These are phyloP conservation scores for Plantago ovata DNA, from an alignment of 257 asterid species.

Conservation along the genomic window DNA sequence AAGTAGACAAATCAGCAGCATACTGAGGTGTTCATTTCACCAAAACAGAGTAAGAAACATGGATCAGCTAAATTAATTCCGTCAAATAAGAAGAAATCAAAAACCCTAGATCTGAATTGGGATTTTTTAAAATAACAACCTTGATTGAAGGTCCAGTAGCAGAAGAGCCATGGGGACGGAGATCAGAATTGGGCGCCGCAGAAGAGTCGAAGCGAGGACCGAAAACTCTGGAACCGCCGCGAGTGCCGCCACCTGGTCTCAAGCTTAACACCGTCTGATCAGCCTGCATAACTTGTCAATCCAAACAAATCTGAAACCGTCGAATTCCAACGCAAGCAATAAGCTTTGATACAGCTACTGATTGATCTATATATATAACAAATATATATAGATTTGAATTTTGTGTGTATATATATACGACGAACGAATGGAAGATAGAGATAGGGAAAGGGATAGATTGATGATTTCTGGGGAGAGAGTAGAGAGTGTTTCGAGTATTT, in stretches of 20 bases:
- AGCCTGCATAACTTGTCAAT: conserved; percentile 38
- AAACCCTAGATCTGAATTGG: conserved; percentile 38
- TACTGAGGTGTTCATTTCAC: not conserved
- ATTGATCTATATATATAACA: not conserved
- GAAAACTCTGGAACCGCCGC: conserved; percentile 50
- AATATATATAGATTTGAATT: not conserved
- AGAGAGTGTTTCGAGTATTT: not conserved
- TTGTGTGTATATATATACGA: not conserved
- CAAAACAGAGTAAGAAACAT: not conserved
- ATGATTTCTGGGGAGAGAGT: too few relatives aligned
- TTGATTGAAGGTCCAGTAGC: conserved; percentile 38
- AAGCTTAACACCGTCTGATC: conserved; percentile 61
- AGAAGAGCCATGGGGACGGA: conserved; percentile 56
- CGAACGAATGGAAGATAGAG: not conserved
- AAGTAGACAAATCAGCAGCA: not conserved
- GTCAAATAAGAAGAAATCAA: not conserved
- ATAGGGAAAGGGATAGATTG: not conserved
- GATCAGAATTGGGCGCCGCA: conserved; percentile 43
- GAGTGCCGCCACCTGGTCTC: conserved; percentile 74
- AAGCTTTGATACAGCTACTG: not conserved
- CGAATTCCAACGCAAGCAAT: too few relatives aligned
- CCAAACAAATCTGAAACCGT: not conserved
- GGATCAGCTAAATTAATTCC: not conserved
- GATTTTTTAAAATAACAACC: conserved; percentile 43
- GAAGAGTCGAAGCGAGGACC: conserved; percentile 51